Conservation (phyloP, 106 monocot genomes). For the Agapanthus africanus region DNA sequence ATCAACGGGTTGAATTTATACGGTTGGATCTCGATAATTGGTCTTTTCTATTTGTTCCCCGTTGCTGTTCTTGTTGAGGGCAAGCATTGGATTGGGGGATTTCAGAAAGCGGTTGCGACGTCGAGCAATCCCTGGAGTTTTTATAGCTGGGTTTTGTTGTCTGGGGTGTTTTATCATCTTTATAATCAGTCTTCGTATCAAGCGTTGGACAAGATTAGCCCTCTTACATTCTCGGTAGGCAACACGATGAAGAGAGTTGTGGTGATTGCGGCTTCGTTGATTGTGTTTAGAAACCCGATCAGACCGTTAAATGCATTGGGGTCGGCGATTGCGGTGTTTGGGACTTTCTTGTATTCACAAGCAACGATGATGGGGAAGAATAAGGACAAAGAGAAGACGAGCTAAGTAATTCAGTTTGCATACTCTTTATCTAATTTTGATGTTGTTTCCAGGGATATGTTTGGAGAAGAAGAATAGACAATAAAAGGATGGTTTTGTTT, state of each 20-base stretch:
- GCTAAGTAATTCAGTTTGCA: slow-evolving; percentile 2
- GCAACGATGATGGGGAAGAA: slow-evolving; percentile 22
- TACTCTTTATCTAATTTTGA: neutral
- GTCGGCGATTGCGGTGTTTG: slow-evolving; percentile 47
- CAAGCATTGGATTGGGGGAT: slow-evolving; percentile 33
- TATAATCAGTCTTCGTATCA: slow-evolving; percentile 64
- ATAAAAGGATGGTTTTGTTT: neutral
- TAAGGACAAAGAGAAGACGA: slow-evolving; percentile 8
- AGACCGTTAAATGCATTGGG: slow-evolving; percentile 60
- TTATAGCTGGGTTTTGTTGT: slow-evolving; percentile 38
- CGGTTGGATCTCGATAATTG: slow-evolving; percentile 47
- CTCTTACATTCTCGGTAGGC: slow-evolving; percentile 48
- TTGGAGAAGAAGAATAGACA: neutral
- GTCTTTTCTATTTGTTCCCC: slow-evolving; percentile 41
- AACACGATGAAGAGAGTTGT: slow-evolving; percentile 63
- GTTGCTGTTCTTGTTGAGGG: slow-evolving; percentile 55
- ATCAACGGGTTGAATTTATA: slow-evolving; percentile 52
- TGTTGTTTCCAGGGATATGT: neutral
- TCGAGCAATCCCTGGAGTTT: slow-evolving; percentile 21
- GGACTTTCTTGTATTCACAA: slow-evolving; percentile 61
- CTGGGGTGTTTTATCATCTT: slow-evolving; percentile 62
- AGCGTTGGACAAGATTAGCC: slow-evolving; percentile 45
- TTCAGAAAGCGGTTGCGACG: neutral
- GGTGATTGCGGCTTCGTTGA: slow-evolving; percentile 42
- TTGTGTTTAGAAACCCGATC: slow-evolving; percentile 50